Base-by-base conservation (phyloP, 441 rosid species). In the Manihot esculenta region DNA sequence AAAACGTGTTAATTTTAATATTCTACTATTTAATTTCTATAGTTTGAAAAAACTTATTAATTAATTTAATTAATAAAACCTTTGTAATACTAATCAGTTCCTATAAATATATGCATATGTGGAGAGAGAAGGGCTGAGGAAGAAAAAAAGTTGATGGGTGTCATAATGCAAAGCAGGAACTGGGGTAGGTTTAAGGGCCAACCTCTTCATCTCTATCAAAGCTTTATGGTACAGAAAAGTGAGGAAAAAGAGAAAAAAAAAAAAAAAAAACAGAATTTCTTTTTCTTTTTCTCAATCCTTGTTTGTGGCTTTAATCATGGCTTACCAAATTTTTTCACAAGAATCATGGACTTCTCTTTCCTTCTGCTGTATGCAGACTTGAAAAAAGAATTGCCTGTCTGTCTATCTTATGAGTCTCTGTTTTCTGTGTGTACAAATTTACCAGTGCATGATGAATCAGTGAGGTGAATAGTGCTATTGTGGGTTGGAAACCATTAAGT, bases 141-240 rank as follows among this genome's bases (percentile, higher is more conserved):
- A 35, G 23, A 26, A 13, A 18, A 7, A 50, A 21, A n/a, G 26
- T 3, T 21, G 64, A 18, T 21, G 65, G 23, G 47, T 51, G 62
- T 77, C 58, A 72, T 57, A 74, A 72, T 76, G 66, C 73, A 77
- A 76, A 77, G 76, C 26, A 56, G 61, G 60, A 47, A 62, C 63
- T 27, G 79, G 58, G 75, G 8, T 10, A 41, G 69, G 77, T 64
- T 54, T 64, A 65, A 64, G 77, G 68, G 69, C 72, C 79, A 76
- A 26, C 69, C 58, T 67, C 68, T 38, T 53, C 76, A 72, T 62
- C 77, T 69, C 66, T 21, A 13, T 61, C 26, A 62, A 62, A 71
- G 82, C 77, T 77, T 78, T 81, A 60, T 71, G 82, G 81, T 76
- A 73, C 64, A 21, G 54, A 74, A 82, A 79, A 79, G 77, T 33